These are phyloP conservation scores for Hysterium pulicare DNA, from an alignment of 2,329 filamentous ascomycete genomes.

Conservation along the genomic window DNA sequence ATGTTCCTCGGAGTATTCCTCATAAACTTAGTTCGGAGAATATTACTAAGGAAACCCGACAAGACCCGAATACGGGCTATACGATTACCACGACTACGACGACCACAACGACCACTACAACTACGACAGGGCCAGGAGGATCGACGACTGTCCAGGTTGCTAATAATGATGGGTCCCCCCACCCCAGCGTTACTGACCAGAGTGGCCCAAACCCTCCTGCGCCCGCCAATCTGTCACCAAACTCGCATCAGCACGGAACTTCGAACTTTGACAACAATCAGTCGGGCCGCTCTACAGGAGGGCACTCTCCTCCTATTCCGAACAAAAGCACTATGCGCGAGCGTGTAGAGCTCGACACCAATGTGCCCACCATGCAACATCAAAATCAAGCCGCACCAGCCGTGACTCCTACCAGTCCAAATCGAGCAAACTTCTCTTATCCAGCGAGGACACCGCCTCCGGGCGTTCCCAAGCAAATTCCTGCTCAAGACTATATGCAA, in stretches of 20 bases:
- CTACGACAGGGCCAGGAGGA: slow-evolving; percentile 32
- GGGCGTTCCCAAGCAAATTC: slow-evolving; percentile 29
- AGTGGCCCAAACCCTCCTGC: slow-evolving; percentile 32
- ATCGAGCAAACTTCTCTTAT: slow-evolving; percentile 34
- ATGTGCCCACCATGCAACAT: slow-evolving; percentile 31
- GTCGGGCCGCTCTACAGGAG: too few species aligned
- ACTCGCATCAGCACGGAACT: slow-evolving; percentile 4
- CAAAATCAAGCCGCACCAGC: slow-evolving; percentile 29
- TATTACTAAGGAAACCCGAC: slow-evolving; percentile 27
- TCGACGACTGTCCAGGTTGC: slow-evolving; percentile 32
- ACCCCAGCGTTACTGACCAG: slow-evolving; percentile 25
- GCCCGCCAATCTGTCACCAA: slow-evolving; percentile 14
- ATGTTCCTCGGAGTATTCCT: slow-evolving; percentile 1
- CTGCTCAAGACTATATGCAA: slow-evolving; percentile 10
- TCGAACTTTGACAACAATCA: too few species aligned
- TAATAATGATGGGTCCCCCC: slow-evolving; percentile 12
- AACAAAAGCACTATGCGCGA: slow-evolving; percentile 34
- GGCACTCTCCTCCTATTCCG: slow-evolving; percentile 30
- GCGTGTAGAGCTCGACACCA: slow-evolving; percentile 31
- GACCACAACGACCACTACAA: slow-evolving; percentile 35
- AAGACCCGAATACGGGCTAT: slow-evolving; percentile 29
- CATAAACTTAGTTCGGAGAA: slow-evolving; percentile 18
- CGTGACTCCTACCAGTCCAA: slow-evolving; percentile 25
- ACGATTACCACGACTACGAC: slow-evolving; percentile 35
- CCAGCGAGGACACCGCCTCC: slow-evolving; percentile 29